Percentiles rank a stretch among this genome's conserved stretches.
Evolutionary conservation across 805 yeast species (phyloP).

Genomic region (Metschnikowia similis): DNA sequence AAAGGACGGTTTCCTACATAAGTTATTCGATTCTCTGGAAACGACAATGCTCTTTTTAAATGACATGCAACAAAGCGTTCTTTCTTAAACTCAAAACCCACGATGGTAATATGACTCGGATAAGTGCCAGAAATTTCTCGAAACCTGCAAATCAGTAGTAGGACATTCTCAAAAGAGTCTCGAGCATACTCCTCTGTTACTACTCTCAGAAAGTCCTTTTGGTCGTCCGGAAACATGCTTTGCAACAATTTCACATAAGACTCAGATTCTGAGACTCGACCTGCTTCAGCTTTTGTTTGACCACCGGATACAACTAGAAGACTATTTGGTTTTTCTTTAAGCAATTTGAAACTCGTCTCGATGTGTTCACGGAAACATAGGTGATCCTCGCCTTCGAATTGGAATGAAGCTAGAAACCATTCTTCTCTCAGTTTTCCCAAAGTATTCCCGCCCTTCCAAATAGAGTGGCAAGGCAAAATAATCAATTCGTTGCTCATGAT

Average conservation of each 20-base stretch:
- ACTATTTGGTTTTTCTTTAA: constrained; percentile 26
- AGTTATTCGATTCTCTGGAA: constrained; percentile 30
- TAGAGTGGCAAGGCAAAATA: constrained; percentile 51
- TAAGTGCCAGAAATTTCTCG: constrained; percentile 41
- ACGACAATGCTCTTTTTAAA: constrained; percentile 44
- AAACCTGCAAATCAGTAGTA: constrained; percentile 56
- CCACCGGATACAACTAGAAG: constrained; percentile 62
- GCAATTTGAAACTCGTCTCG: constrained; percentile 34
- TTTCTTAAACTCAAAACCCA: constrained; percentile 74
- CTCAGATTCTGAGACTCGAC: constrained; percentile 56
- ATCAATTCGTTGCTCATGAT: constrained; percentile 18
- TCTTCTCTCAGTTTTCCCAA: constrained; percentile 47
- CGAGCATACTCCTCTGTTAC: constrained; percentile 67
- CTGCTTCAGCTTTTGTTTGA: constrained; percentile 55
- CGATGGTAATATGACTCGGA: constrained; percentile 52
- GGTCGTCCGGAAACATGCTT: constrained; percentile 18
- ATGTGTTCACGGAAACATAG: constrained; percentile 62
- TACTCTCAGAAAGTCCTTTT: constrained; percentile 22
- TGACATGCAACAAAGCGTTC: constrained; percentile 55
- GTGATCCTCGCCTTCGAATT: constrained; percentile 66
- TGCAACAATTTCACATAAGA: constrained; percentile 50
- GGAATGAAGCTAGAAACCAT: constrained; percentile 69
- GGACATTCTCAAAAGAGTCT: constrained; percentile 75
- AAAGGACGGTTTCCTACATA: constrained; percentile 59
- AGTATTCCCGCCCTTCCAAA: constrained; percentile 45